Evolutionary conservation across 768 basidiomycete species (phyloP).

Genomic region (Psilocybe subaeruginosa): DNA sequence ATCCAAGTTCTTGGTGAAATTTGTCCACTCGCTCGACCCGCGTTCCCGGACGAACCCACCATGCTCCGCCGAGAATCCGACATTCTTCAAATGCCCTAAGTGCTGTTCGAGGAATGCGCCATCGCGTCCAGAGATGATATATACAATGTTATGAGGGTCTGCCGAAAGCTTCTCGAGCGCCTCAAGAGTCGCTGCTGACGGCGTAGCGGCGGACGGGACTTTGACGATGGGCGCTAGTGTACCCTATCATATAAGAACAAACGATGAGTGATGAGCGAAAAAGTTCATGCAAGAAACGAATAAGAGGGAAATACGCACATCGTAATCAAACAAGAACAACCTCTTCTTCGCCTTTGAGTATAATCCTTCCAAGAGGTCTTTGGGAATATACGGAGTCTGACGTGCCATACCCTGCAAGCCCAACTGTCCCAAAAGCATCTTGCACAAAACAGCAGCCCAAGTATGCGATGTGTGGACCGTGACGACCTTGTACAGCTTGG

Average conservation of each 20-base stretch:
- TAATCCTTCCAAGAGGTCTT: constrained; percentile 53
- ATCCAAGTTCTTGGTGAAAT: constrained; percentile 90
- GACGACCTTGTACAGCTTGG: constrained; percentile 78
- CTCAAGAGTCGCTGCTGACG: constrained; percentile 71
- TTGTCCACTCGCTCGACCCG: constrained; percentile 69
- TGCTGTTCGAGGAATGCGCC: constrained; percentile 90
- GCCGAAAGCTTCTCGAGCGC: constrained; percentile 72
- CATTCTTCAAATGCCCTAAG: constrained; percentile 76
- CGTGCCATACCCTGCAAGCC: constrained; percentile 78
- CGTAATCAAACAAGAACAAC: constrained; percentile 94
- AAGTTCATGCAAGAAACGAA: neutral
- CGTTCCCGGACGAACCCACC: constrained; percentile 89
- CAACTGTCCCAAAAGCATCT: constrained; percentile 85
- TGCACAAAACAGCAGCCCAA: constrained; percentile 90
- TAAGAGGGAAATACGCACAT: constrained; percentile 53
- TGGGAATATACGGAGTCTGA: constrained; percentile 83
- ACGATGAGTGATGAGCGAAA: neutral
- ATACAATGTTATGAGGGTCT: constrained; percentile 91
- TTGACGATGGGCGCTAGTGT: constrained; percentile 98
- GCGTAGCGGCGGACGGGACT: constrained; percentile 84
- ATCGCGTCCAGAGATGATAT: constrained; percentile 97
- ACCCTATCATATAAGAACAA: constrained; percentile 51
- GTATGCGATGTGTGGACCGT: constrained; percentile 93
- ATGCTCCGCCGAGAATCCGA: constrained; percentile 96
- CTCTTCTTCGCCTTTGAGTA: constrained; percentile 80